Evolutionary conservation across 495 filamentous ascomycete genomes (phyloP).

Genomic region (Penicillium desertorum): DNA sequence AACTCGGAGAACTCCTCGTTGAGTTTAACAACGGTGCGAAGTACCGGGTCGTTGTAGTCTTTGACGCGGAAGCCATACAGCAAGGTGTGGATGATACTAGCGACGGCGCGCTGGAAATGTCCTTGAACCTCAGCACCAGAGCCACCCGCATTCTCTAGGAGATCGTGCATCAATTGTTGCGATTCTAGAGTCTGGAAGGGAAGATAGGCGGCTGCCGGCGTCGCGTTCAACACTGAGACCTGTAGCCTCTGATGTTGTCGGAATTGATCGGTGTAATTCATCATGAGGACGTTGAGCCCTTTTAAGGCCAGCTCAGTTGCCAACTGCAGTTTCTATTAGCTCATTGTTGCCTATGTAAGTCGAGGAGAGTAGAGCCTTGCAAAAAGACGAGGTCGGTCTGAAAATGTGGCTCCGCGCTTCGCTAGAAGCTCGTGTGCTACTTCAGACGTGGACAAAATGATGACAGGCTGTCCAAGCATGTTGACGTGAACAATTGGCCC

Average conservation of each 20-base stretch:
- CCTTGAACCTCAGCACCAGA: not conserved
- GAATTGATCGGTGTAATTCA: not conserved
- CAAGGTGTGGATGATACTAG: not conserved
- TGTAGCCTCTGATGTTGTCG: not conserved
- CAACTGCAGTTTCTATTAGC: not conserved
- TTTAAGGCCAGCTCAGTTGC: not conserved
- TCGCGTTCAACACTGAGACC: not conserved
- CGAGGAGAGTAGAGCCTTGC: not conserved
- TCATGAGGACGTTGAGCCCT: not conserved
- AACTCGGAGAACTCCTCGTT: not conserved
- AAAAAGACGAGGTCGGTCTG: not conserved
- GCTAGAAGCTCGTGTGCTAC: not conserved
- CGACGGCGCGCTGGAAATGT: not conserved
- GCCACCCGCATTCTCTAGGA: not conserved
- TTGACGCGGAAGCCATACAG: not conserved
- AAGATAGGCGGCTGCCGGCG: not conserved
- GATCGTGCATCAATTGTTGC: not conserved
- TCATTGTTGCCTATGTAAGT: not conserved
- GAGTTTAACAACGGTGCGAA: not conserved
- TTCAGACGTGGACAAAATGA: not conserved
- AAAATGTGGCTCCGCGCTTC: not conserved
- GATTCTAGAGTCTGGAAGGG: not conserved
- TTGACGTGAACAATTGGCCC: not conserved
- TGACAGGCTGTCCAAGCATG: not conserved
- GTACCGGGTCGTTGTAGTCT: not conserved